phyloP scores from a whole-genome alignment of 2,329 filamentous ascomycete species.

The Hypoxylon sp. region DNA sequence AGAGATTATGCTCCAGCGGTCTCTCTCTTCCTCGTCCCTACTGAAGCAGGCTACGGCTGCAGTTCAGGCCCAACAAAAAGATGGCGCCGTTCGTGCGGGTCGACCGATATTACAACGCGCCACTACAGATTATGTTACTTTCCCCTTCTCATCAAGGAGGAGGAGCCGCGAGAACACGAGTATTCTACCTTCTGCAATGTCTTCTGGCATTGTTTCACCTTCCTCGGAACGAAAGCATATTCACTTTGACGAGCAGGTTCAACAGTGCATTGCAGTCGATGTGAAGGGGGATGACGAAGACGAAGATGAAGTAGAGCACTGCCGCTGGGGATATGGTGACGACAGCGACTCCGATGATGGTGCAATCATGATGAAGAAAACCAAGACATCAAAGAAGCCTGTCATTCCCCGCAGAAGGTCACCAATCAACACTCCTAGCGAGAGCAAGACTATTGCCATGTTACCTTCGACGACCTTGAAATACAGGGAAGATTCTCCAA shows the following conservation, averaged over 20 bases:
- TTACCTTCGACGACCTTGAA: conserved; percentile 91
- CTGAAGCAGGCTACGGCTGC: conserved; percentile 91
- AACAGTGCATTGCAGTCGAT: conserved; percentile 95
- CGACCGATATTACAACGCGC: conserved; percentile 73
- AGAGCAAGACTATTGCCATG: conserved; percentile 90
- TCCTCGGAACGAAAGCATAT: conserved; percentile 85
- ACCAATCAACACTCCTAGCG: conserved; percentile 64
- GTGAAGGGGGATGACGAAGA: conserved; percentile 84
- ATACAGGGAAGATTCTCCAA: conserved; percentile 82
- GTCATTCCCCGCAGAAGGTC: conserved; percentile 64
- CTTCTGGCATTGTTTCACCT: conserved; percentile 78
- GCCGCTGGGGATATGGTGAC: conserved; percentile 59
- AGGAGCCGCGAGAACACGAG: conserved; percentile 75
- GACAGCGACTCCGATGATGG: conserved; percentile 82
- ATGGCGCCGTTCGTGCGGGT: conserved; percentile 63
- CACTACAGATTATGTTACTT: conserved; percentile 78
- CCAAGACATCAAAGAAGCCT: conserved; percentile 70
- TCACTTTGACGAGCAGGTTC: conserved; percentile 95
- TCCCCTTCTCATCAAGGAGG: conserved; percentile 73
- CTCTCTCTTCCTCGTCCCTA: conserved; percentile 88
- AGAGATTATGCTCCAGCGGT: conserved; percentile 92
- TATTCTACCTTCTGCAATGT: conserved; percentile 75
- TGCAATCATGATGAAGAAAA: conserved; percentile 85
- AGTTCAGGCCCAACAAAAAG: conserved; percentile 84
- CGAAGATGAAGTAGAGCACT: conserved; percentile 70